Evolutionary conservation across 2,329 filamentous ascomycete genomes (phyloP).

Genomic region (Aspergillus chevalieri): DNA sequence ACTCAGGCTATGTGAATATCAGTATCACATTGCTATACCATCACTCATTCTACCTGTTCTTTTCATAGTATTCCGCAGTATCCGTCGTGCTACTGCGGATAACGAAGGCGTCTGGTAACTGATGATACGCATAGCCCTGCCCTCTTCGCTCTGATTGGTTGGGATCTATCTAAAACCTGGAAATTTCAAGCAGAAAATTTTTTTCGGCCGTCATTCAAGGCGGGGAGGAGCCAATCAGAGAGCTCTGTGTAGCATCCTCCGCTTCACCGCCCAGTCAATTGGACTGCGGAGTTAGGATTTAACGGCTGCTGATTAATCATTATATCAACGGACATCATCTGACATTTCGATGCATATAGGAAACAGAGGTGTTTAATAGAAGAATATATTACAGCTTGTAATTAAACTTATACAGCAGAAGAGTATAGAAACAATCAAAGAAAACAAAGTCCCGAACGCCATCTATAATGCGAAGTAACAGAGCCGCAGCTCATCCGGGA

Average conservation of each 20-base stretch:
- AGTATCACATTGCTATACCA: too few species aligned
- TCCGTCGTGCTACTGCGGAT: too few species aligned
- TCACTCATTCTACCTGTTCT: too few species aligned
- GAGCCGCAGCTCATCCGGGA: not conserved
- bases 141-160: too few species aligned
- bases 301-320: not conserved
- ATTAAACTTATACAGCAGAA: not conserved
- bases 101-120: too few species aligned
- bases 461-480: not conserved
- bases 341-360: not conserved
- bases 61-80: too few species aligned
- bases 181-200: not conserved
- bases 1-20: too few species aligned
- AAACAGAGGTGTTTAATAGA: too few species aligned
- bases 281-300: slow-evolving; percentile 7
- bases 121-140: too few species aligned
- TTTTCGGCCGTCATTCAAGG: not conserved
- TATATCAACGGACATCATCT: not conserved
- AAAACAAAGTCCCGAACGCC: not conserved
- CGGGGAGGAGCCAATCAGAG: slow-evolving; percentile 5
- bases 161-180: too few species aligned
- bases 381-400: too few species aligned
- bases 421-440: not conserved
- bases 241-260: not conserved
- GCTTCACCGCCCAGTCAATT: slow-evolving; percentile 3